Evolutionary conservation across 495 filamentous ascomycete genomes (phyloP).

Genomic region (Lentithecium fluviatile): DNA sequence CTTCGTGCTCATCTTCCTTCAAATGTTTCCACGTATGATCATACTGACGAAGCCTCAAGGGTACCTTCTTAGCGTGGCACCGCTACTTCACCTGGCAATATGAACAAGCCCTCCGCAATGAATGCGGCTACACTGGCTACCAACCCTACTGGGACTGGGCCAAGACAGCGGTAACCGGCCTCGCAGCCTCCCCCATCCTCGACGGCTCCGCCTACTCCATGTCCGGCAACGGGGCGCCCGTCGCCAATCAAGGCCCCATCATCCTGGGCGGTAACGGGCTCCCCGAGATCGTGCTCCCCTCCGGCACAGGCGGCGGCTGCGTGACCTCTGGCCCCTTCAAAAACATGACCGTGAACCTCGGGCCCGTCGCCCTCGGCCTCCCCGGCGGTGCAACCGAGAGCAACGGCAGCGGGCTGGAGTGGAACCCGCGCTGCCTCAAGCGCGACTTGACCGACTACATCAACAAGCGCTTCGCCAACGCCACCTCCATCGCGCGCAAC

Average conservation of each 20-base stretch:
- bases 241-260: slow-evolving; percentile 43
- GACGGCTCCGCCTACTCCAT: slow-evolving; percentile 61
- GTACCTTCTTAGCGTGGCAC: slow-evolving; percentile 33
- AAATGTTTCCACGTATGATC: too few species aligned
- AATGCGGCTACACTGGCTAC: slow-evolving; percentile 39
- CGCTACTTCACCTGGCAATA: slow-evolving; percentile 29
- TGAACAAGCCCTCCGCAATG: slow-evolving; percentile 39
- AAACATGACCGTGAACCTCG: slow-evolving; percentile 28
- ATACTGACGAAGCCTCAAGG: slow-evolving; percentile 2
- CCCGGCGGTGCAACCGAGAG: slow-evolving; percentile 10
- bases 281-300: slow-evolving; percentile 37
- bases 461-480: slow-evolving; percentile 21
- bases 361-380: slow-evolving; percentile 16
- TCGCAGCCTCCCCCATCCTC: slow-evolving; percentile 61
- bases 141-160: slow-evolving; percentile 65
- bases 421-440: slow-evolving; percentile 32
- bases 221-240: slow-evolving; percentile 58
- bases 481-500: slow-evolving; percentile 8
- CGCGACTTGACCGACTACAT: slow-evolving; percentile 19
- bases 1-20: too few species aligned
- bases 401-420: slow-evolving; percentile 14
- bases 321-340: slow-evolving; percentile 61
- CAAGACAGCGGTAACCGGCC: slow-evolving; percentile 46
- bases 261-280: slow-evolving; percentile 29
- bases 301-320: slow-evolving; percentile 64